These are phyloP conservation scores for Gymnopus androsaceus DNA, from an alignment of 1,284 basidiomycete species.

Conservation along the genomic window DNA sequence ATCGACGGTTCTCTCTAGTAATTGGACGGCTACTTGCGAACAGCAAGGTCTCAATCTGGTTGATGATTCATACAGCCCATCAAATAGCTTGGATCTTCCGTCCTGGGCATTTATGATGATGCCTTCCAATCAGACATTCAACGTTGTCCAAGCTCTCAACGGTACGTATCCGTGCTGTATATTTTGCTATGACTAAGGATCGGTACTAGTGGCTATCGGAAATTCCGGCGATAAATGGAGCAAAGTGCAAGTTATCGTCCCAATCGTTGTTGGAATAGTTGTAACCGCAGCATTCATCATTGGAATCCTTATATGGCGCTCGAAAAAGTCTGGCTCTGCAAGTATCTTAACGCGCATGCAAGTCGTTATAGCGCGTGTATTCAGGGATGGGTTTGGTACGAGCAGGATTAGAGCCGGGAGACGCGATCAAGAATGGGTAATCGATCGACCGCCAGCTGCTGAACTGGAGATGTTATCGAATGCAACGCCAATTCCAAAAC, in stretches of 20 bases:
- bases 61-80: background rate
- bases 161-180: background rate
- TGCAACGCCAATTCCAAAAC: too few relatives aligned
- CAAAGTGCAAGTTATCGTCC: background rate
- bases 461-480: conserved; percentile 10
- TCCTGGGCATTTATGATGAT: conserved; percentile 12
- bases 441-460: conserved; percentile 13
- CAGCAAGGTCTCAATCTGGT: background rate
- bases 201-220: background rate
- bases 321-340: background rate
- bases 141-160: conserved; percentile 11
- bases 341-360: conserved; percentile 1
- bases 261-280: conserved; percentile 18
- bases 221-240: background rate
- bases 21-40: conserved; percentile 10
- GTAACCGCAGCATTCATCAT: conserved; percentile 31
- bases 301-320: conserved; percentile 1
- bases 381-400: conserved; percentile 10
- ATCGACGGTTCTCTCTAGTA: background rate
- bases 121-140: conserved; percentile 9
- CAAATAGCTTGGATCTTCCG: conserved; percentile 10
- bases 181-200: background rate
- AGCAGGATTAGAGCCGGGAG: conserved; percentile 13
- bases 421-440: conserved; percentile 15
- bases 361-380: background rate